Base-by-base conservation (phyloP, 345 rosid species). In the Pelargonium nanum region DNA sequence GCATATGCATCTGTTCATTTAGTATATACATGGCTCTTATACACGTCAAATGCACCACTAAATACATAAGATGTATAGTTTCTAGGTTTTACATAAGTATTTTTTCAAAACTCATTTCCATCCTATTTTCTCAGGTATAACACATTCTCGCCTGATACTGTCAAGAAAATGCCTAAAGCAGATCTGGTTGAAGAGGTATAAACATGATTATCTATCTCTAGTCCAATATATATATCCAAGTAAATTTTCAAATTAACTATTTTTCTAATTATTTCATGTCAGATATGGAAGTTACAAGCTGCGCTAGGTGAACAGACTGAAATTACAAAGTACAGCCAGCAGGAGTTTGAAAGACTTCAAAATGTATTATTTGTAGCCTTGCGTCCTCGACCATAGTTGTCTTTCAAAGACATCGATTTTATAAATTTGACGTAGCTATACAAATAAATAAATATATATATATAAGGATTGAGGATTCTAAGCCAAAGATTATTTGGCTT, bases 181-280 rank as follows among this genome's bases (percentile, higher is more conserved):
- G 89, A 78, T 68, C 93, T 92, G 34, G 87, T 81, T 57, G 82
- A 86, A 61, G 92, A 86, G 95, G 98, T 91, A 80, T 68, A 51
- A 52, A 51, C 17, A 13, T 20, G 28, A 4, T 54, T 53, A 28
- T 56, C 6, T 55, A 20, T 57, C 21, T 54, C 3, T 26, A 5
- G 23, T 67, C 51, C 52, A 19, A 59, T 53, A 48, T 61, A 16
- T 67, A 23, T 53, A 15, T 30, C 24, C 44, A 34, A 24, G 56
- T 17, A 50, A 26, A 57, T 26, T 65, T 57, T 32, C 21, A 24
- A 61, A 2, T 58, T 28, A 24, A 22, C 44, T 23, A 16, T 26
- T 12, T 45, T 64, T 21, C 52, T 32, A 56, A 52, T 71, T 23
- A 56, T 61, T 63, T 44, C 25, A n/a, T 58, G 22, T 40, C 77